Conservation (phyloP, 78 protist species). For the Dictyostelium capitatum region DNA sequence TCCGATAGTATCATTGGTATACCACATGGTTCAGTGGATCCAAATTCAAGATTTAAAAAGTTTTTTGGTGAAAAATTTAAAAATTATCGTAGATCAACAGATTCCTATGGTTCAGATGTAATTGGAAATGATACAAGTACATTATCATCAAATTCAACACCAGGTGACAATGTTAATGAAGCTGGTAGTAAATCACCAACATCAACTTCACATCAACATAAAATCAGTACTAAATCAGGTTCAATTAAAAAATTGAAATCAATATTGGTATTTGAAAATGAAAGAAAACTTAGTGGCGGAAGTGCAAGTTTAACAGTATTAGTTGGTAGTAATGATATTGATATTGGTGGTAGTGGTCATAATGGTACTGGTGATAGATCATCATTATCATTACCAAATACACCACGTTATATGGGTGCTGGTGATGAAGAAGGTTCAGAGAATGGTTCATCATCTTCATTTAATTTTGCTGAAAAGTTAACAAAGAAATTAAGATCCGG, state of each 20-base stretch:
- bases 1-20: conserved; percentile 71
- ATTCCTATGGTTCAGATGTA: background rate
- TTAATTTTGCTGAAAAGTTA: background rate
- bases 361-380: background rate
- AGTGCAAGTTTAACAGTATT: background rate
- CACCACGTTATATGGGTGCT: background rate
- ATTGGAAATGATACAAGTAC: background rate
- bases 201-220: background rate
- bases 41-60: conserved; percentile 40
- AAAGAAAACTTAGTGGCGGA: background rate
- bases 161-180: background rate
- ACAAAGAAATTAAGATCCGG: conserved; percentile 11
- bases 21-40: background rate
- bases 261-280: background rate
- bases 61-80: conserved; percentile 50
- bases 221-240: conserved; percentile 21
- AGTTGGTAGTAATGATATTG: background rate
- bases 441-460: conserved; percentile 19
- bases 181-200: background rate
- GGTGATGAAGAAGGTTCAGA: conserved; percentile 17
- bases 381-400: conserved; percentile 7
- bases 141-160: background rate
- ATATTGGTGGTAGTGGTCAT: background rate
- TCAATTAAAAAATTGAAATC: conserved; percentile 15
- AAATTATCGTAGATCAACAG: conserved; percentile 9